Evolutionary conservation across 805 yeast species (phyloP).

Genomic region (Scheffersomyces spartinae): DNA sequence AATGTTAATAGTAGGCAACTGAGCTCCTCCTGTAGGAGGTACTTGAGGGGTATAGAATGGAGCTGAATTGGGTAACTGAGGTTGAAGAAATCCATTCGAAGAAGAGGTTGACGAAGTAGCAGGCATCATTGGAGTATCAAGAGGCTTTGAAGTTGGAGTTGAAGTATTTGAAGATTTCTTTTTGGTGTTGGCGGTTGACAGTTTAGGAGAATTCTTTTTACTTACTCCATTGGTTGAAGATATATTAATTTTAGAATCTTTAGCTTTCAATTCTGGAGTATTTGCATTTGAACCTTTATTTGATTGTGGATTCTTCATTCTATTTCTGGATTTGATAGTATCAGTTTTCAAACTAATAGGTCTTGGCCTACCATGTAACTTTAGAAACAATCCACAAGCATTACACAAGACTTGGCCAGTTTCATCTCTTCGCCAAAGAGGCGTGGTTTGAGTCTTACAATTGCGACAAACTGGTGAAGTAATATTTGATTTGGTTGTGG

Average conservation of each 20-base stretch:
- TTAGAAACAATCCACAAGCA: conserved; percentile 85
- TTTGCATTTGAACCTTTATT: conserved; percentile 34
- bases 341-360: conserved; percentile 88
- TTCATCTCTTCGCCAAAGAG: conserved; percentile 91
- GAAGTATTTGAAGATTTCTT: no score
- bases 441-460: conserved; percentile 88
- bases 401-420: conserved; percentile 71
- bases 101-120: conserved; percentile 6
- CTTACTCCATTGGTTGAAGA: no score
- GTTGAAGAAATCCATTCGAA: conserved; percentile 5
- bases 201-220: conserved; percentile 5
- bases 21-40: conserved; percentile 1
- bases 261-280: conserved; percentile 46
- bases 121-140: conserved; percentile 20
- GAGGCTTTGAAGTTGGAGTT: no score
- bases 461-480: conserved; percentile 72
- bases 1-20: neutral
- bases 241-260: no score
- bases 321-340: conserved; percentile 81
- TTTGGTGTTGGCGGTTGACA: neutral
- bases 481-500: conserved; percentile 53
- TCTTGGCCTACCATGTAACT: conserved; percentile 85
- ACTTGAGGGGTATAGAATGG: conserved; percentile 1
- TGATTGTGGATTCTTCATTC: conserved; percentile 49
- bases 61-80: conserved; percentile 1